A percentile compares a stretch with the other conserved stretches of the same genome.
These are phyloP conservation scores for Chlorella sorokiniana DNA, from an alignment of 139 green algal genomes.

Conservation along the genomic window DNA sequence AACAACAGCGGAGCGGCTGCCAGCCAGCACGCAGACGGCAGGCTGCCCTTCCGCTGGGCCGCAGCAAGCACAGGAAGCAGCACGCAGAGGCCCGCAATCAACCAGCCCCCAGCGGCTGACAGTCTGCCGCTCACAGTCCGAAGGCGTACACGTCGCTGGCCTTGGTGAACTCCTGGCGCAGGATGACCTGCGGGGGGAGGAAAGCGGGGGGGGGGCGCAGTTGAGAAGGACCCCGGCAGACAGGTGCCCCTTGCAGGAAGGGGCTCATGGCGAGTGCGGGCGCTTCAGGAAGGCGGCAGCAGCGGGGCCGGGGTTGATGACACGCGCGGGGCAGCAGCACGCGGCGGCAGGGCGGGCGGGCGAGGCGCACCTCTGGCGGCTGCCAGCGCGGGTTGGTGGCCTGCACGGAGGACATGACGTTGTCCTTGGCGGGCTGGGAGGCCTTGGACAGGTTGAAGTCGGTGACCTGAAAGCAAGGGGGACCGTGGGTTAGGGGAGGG, in stretches of 20 bases:
- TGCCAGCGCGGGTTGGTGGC: slow-evolving; percentile 68
- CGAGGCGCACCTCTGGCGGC: slow-evolving; percentile 51
- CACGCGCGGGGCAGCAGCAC: not conserved
- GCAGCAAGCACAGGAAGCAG: not conserved
- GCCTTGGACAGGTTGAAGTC: slow-evolving; percentile 68
- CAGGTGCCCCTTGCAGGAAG: not conserved
- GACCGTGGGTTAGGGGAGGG: not conserved
- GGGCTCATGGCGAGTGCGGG: not conserved
- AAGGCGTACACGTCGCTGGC: slow-evolving; percentile 51
- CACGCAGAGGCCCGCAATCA: not conserved
- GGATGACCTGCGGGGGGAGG: slow-evolving; percentile 16
- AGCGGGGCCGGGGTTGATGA: not conserved
- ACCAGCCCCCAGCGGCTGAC: not conserved
- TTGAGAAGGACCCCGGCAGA: not conserved
- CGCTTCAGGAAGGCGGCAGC: not conserved
- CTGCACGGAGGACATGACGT: slow-evolving; percentile 43
- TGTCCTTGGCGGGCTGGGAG: slow-evolving; percentile 29
- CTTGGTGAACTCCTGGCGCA: slow-evolving; percentile 40
- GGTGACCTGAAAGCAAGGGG: slow-evolving; percentile 26
- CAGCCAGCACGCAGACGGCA: slow-evolving; percentile 6
- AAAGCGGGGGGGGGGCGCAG: no score
- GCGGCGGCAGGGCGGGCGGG: not conserved
- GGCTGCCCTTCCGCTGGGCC: not conserved
- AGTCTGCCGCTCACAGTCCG: not conserved
- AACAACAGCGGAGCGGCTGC: not conserved